Evolutionary conservation across 176 grass and related monocot species (phyloP), one percentile per base, ranked within the genome.

Genomic region (Neostapfia colusana): DNA sequence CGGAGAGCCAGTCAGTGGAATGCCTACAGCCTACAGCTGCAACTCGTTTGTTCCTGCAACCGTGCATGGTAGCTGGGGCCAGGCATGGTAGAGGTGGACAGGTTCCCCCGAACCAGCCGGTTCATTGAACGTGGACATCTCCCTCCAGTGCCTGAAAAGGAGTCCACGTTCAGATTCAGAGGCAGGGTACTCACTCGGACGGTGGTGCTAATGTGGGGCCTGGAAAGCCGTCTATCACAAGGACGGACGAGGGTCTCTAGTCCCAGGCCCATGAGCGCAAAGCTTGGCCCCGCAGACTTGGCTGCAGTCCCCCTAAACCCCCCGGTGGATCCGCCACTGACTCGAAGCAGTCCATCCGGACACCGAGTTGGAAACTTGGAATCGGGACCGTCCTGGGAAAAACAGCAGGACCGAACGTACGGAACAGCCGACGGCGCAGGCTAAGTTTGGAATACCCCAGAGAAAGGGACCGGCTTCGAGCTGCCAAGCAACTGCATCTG

Each of bases 121-220:
- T 87, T 67, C 79, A 23, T 42, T 25, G 79, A 78, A 83, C 60
- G 27, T 82, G 74, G 79, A 67, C 63, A 13, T 35, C 45, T n/a
- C 25, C 18, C 14, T n/a, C 20, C 18, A 2, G 5, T n/a, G 38
- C 8, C 24, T 2, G 1, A 23, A 39, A 67, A 16, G 27, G 16
- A 35, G 45, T 82, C 59, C 79, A 65, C 8, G 2, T 82, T 53
- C 59, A 55, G 31, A 3, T 31, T 31, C 31, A 31, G 31, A 31
- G 31, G 31, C 31, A 31, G 3, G 34, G 58, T 50, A 51, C 31
- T 21, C 7, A 16, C 21, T 3, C 25, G 12, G 11, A 26, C 1
- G 31, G 31, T 6, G 9, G 3, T 58, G 10, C 7, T 23, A 55
- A 53, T 53, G 4, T 53, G 49, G 49, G 49, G 17, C 49, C 18